These are phyloP conservation scores for Neophaeococcomyces aloes DNA, from an alignment of 2,329 filamentous ascomycete species.

Conservation along the genomic window DNA sequence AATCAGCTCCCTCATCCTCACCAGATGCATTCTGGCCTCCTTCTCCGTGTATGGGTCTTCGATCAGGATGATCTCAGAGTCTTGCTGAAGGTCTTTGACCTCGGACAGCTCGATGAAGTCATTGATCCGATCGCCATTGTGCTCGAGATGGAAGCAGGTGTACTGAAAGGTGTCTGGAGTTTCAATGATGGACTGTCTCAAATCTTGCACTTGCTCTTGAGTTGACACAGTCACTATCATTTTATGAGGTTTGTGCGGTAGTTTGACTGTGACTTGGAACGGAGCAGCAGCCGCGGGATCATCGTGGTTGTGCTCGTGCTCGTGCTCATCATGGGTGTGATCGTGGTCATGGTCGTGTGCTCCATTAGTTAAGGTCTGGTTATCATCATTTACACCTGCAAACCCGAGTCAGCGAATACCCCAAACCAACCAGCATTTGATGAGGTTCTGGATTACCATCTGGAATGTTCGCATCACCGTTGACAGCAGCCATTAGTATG, in stretches of 20 bases:
- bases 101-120: slow-evolving; percentile 90
- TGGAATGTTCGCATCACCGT: slow-evolving; percentile 21
- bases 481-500: slow-evolving; percentile 17
- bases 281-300: slow-evolving; percentile 35
- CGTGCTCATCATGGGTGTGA: slow-evolving; percentile 11
- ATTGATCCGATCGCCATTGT: slow-evolving; percentile 79
- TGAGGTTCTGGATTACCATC: slow-evolving; percentile 13
- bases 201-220: slow-evolving; percentile 94
- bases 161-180: slow-evolving; percentile 88
- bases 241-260: slow-evolving; percentile 68
- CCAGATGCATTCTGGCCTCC: slow-evolving; percentile 87
- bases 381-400: slow-evolving; percentile 3
- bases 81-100: slow-evolving; percentile 63
- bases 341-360: slow-evolving; percentile 1
- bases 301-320: slow-evolving; percentile 15
- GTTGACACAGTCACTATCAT: slow-evolving; percentile 83
- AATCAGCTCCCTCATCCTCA: slow-evolving; percentile 83
- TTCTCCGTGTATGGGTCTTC: slow-evolving; percentile 98
- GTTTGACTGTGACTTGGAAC: slow-evolving; percentile 64
- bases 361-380: not conserved
- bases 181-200: slow-evolving; percentile 93
- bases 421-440: not conserved
- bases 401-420: not conserved
- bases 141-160: slow-evolving; percentile 96
- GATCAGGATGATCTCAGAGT: slow-evolving; percentile 70